Evolutionary conservation across 768 basidiomycete species (phyloP).

Genomic region (Collybia mongolica): DNA sequence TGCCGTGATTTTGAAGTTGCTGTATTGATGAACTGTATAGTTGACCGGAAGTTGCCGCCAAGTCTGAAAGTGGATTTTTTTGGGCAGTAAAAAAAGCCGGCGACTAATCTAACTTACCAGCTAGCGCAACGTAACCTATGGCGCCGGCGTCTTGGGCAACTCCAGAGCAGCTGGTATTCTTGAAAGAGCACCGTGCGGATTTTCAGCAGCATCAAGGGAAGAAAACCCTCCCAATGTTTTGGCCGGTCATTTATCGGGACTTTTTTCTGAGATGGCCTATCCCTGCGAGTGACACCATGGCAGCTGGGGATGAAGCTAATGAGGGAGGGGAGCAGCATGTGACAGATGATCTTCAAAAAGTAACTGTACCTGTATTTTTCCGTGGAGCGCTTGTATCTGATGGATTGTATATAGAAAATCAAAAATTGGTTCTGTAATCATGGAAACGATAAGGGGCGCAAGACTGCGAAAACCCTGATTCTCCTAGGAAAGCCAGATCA

Average conservation of each 20-base stretch:
- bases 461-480: neutral
- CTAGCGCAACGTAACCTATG: neutral
- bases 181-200: neutral
- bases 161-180: constrained; percentile 4
- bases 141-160: constrained; percentile 7
- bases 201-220: constrained; percentile 1
- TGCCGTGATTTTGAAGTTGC: neutral
- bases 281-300: too few relatives aligned
- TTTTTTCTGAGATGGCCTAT: constrained; percentile 5
- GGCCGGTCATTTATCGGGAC: constrained; percentile 1
- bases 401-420: neutral
- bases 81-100: neutral
- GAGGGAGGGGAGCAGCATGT: neutral
- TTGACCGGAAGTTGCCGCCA: neutral
- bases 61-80: neutral
- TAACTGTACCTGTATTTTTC: neutral
- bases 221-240: constrained; percentile 4
- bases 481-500: neutral
- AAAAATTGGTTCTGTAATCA: constrained; percentile 8
- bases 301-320: too few relatives aligned
- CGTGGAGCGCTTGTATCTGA: neutral
- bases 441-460: neutral
- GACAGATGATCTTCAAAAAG: neutral
- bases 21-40: neutral
- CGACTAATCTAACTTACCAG: neutral